A percentile compares a stretch with the other conserved stretches of the same genome.
These are phyloP conservation scores for Rhinocladiella mackenziei DNA, from an alignment of 2,329 filamentous ascomycete species.

Conservation along the genomic window DNA sequence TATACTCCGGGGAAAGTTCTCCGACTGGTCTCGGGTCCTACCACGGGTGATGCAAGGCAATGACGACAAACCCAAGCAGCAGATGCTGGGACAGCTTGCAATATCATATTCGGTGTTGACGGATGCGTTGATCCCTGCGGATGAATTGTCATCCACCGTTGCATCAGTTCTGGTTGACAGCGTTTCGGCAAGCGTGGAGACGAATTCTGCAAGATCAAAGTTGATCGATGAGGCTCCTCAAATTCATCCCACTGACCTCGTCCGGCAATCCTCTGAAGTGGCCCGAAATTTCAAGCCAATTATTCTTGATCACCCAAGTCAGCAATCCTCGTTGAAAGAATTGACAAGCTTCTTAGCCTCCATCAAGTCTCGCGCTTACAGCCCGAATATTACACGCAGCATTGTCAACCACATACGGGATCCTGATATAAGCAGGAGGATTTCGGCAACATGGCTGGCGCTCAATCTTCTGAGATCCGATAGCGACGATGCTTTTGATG, in stretches of 20 bases:
- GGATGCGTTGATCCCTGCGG: slow-evolving; percentile 60
- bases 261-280: slow-evolving; percentile 1
- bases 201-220: slow-evolving; percentile 16
- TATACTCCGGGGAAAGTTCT: slow-evolving; percentile 64
- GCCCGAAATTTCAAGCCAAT: slow-evolving; percentile 17
- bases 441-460: slow-evolving; percentile 76
- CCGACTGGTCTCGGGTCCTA: slow-evolving; percentile 76
- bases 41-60: slow-evolving; percentile 77
- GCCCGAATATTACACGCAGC: slow-evolving; percentile 54
- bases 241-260: slow-evolving; percentile 8
- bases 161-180: slow-evolving; percentile 70
- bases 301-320: slow-evolving; percentile 27
- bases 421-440: slow-evolving; percentile 54
- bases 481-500: slow-evolving; percentile 45
- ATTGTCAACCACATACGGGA: slow-evolving; percentile 62
- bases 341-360: slow-evolving; percentile 59
- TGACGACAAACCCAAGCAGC: slow-evolving; percentile 72
- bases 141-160: slow-evolving; percentile 64
- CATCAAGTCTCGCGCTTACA: slow-evolving; percentile 45
- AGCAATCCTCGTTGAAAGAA: slow-evolving; percentile 51
- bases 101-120: slow-evolving; percentile 65
- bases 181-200: slow-evolving; percentile 51
- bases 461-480: slow-evolving; percentile 61
- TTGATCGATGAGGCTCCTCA: slow-evolving; percentile 13
- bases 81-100: slow-evolving; percentile 70